Percentiles rank a stretch among this genome's conserved stretches.
These are phyloP conservation scores for Breviolum minutum DNA, from an alignment of 73 alveolate genomes.

Conservation along the genomic window DNA sequence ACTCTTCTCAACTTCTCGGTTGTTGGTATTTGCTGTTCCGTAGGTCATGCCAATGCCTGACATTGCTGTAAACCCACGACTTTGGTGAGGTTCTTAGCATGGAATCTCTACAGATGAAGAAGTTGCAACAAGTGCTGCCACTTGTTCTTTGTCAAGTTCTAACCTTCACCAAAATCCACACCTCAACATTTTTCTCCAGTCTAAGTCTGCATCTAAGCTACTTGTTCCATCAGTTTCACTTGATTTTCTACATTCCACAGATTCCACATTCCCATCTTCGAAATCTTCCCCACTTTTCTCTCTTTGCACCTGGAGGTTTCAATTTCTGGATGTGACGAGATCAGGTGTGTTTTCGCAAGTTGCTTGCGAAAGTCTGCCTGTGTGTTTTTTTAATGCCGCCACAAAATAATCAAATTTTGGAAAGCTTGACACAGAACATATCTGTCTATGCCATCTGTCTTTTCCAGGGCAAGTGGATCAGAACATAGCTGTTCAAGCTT, in stretches of 20 bases:
- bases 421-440: neutral
- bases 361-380: neutral
- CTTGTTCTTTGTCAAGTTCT: too few species aligned
- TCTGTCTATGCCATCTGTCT: neutral
- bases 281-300: neutral
- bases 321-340: constrained; percentile 49
- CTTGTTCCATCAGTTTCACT: too few species aligned
- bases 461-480: constrained; percentile 54
- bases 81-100: constrained; percentile 7
- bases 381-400: neutral
- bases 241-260: neutral
- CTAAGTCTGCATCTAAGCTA: too few species aligned
- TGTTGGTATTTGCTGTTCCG: neutral
- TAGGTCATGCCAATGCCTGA: constrained; percentile 92
- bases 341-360: neutral
- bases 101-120: neutral
- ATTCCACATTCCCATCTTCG: neutral
- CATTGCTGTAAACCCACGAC: constrained; percentile 75
- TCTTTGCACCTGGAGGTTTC: constrained; percentile 13
- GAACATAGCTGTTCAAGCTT: constrained; percentile 69
- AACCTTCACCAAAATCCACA: too few species aligned
- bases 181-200: too few species aligned
- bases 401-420: neutral
- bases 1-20: too few species aligned
- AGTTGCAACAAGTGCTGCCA: too few species aligned